These are phyloP conservation scores for Botrytis squamosa DNA, from an alignment of 2,329 filamentous ascomycete species.

Conservation along the genomic window DNA sequence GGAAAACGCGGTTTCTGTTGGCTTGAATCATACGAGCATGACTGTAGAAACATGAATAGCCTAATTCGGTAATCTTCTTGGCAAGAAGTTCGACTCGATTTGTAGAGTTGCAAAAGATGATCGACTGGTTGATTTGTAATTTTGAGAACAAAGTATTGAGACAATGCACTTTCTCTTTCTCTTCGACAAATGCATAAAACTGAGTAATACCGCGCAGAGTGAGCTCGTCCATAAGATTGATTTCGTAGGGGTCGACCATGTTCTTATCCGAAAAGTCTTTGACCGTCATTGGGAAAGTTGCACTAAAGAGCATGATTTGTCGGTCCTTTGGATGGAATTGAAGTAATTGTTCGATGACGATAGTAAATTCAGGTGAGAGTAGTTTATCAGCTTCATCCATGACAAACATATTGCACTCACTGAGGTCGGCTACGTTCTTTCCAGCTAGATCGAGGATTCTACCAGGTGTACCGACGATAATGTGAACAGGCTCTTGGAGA, in stretches of 20 bases:
- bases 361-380: constrained; percentile 92
- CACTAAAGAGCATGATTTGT: constrained; percentile 99
- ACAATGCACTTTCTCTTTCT: constrained; percentile 99
- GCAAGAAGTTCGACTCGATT: constrained; percentile 96
- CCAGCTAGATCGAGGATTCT: constrained; percentile 94
- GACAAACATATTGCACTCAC: constrained; percentile 95
- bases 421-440: constrained; percentile 94
- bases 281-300: constrained; percentile 94
- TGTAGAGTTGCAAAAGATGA: constrained; percentile 99
- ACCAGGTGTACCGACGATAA: constrained; percentile 95
- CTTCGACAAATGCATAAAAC: constrained; percentile 98
- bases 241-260: constrained; percentile 94
- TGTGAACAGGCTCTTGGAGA: constrained; percentile 89
- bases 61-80: constrained; percentile 98
- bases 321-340: constrained; percentile 95
- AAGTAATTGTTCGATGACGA: constrained; percentile 92
- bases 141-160: constrained; percentile 98
- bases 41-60: constrained; percentile 99
- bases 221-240: constrained; percentile 99
- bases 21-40: constrained; percentile 98
- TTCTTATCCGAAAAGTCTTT: constrained; percentile 99
- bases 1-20: constrained; percentile 96
- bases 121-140: constrained; percentile 99
- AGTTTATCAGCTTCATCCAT: constrained; percentile 99
- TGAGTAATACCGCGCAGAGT: constrained; percentile 97